Conservation (phyloP, 2,329 filamentous ascomycete species). For the Penicillium sp. region DNA sequence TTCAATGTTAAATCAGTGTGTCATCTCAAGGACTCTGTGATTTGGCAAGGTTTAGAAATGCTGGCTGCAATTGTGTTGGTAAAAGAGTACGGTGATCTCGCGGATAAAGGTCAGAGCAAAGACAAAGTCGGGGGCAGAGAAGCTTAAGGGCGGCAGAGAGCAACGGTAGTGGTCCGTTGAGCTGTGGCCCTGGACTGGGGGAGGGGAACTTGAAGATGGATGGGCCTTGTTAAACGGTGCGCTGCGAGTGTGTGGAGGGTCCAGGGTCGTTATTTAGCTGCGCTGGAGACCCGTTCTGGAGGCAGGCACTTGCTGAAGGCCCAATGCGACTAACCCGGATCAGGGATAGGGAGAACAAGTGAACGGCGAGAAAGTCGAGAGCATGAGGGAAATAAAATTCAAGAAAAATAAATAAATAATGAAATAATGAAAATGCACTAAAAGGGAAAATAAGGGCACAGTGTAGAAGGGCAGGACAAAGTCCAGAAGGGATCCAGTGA, state of each 20-base stretch:
- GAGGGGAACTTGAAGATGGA: conserved; percentile 24
- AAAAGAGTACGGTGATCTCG: conserved; percentile 25
- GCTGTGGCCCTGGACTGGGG: conserved; percentile 32
- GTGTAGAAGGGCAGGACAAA: conserved; percentile 22
- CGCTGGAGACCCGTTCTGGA: conserved; percentile 34
- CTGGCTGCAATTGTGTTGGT: conserved; percentile 25
- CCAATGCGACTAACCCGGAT: conserved; percentile 23
- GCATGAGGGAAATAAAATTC: conserved; percentile 12
- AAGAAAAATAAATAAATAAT: conserved; percentile 17
- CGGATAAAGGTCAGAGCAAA: conserved; percentile 25
- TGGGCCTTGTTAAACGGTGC: conserved; percentile 30
- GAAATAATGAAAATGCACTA: conserved; percentile 19
- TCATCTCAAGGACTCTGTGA: conserved; percentile 12
- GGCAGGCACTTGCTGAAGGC: conserved; percentile 24
- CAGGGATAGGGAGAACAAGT: conserved; percentile 20
- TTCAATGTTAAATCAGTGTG: conserved; percentile 8
- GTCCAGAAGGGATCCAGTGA: conserved; percentile 25
- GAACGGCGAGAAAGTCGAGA: conserved; percentile 20
- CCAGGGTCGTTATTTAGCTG: conserved; percentile 49
- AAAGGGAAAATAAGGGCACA: conserved; percentile 21
- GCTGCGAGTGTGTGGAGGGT: conserved; percentile 40
- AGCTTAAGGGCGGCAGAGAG: conserved; percentile 31
- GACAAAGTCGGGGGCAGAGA: conserved; percentile 29
- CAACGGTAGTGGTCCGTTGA: conserved; percentile 32
- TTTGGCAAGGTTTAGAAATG: conserved; percentile 14